Evolutionary conservation across 805 yeast species (phyloP), one percentile per base, ranked within the genome.

Genomic region (Tetrapisispora taiwanensis): DNA sequence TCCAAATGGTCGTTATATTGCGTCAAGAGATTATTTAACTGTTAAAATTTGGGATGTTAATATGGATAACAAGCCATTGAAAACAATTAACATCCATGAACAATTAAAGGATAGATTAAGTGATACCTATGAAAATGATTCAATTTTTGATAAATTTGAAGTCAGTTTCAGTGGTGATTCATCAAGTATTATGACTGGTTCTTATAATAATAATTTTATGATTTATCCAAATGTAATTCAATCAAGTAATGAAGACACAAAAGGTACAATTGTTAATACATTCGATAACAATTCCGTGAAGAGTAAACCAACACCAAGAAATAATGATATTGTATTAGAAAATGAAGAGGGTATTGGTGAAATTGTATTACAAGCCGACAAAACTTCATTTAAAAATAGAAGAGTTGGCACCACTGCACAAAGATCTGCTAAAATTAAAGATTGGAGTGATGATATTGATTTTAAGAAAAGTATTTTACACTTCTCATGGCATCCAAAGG

Each of bases 21-120:
- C 90, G n/a, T 79, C 94, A 35, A 79, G 99, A 62, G 99, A 92
- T 71, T 92, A 92, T 65, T 78, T 92, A 84, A 86, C 96, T 10
- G 95, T 90, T 30, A 92, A 92, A 67, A 83, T 92, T 54, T 92
- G 99, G 99, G 99, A 92, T 70, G 75, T 92, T 49, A 87, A 87
- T 52, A 92, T 92, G 98, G 96, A 92, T 67, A 81, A 80, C 52
- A 86, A 83, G 64, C 99, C 99, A 31, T 68, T 94, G 46, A 87
- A 87, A 65, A 89, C 97, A 14, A 89, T 92, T 49, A 87, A 87
- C 62, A 88, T 94, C 51, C 98, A 92, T 66, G 97, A 92, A 63
- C 94, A 86, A 63, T 76, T 92, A 59, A 79, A 95, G 55, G 95
- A 88, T 58, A 74, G 90, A 59, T 71, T 92, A 59, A 90, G 97